Evolutionary conservation across 768 basidiomycete species (phyloP).

Genomic region (Tylopilus rubrobrunneus): DNA sequence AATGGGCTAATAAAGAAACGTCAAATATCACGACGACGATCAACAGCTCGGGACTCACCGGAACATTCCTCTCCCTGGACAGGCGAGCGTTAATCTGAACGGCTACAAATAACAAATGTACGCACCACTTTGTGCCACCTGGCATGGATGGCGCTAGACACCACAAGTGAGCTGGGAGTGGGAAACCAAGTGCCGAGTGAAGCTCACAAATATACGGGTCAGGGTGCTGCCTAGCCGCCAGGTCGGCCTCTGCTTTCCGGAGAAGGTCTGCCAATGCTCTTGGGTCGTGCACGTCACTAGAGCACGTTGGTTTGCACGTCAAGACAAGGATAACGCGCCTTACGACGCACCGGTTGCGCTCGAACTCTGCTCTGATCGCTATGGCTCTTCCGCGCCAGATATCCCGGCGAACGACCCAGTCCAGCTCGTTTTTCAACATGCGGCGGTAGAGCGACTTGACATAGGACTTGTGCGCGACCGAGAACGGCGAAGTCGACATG

Average conservation of each 20-base stretch:
- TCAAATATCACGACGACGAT: background rate
- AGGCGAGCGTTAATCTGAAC: background rate
- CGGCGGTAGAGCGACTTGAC: conserved; percentile 92
- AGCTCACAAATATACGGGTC: conserved; percentile 91
- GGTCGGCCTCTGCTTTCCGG: conserved; percentile 71
- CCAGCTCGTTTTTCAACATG: conserved; percentile 77
- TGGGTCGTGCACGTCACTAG: conserved; percentile 80
- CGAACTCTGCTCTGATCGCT: conserved; percentile 88
- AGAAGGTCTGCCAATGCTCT: conserved; percentile 72
- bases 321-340: conserved; percentile 12
- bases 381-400: conserved; percentile 84
- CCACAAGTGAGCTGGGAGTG: conserved; percentile 2
- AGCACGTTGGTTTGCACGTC: background rate
- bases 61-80: conserved; percentile 75
- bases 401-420: conserved; percentile 87
- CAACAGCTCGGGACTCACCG: conserved; percentile 45
- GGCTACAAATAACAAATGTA: conserved; percentile 12
- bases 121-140: conserved; percentile 95
- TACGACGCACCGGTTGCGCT: conserved; percentile 71
- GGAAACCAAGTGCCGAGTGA: background rate
- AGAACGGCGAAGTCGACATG: conserved; percentile 63
- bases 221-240: conserved; percentile 71
- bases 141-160: conserved; percentile 71
- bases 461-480: conserved; percentile 72
- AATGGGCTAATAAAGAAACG: conserved; percentile 42